Evolutionary conservation across 2,329 filamentous ascomycete species (phyloP).

Genomic region (Seiridium cupressi): DNA sequence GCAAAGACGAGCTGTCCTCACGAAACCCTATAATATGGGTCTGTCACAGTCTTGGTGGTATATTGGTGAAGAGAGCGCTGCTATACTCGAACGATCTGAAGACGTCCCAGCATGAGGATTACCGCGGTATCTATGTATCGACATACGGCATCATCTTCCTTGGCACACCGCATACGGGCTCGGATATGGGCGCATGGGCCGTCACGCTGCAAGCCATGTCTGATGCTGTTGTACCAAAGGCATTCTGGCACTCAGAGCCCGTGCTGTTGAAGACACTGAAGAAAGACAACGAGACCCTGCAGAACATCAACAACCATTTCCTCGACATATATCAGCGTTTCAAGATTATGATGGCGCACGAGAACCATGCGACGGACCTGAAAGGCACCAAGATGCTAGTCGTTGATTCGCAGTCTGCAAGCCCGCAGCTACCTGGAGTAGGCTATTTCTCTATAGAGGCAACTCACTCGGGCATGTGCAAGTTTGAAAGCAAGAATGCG

Average conservation of each 20-base stretch:
- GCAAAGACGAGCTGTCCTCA: slow-evolving; percentile 54
- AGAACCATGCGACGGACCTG: slow-evolving; percentile 69
- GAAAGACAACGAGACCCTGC: slow-evolving; percentile 69
- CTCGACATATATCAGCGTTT: slow-evolving; percentile 69
- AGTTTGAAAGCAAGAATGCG: slow-evolving; percentile 51
- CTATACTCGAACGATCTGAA: slow-evolving; percentile 64
- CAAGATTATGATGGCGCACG: slow-evolving; percentile 74
- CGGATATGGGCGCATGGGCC: slow-evolving; percentile 67
- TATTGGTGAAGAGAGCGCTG: slow-evolving; percentile 69
- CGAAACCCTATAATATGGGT: slow-evolving; percentile 73
- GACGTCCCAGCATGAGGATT: slow-evolving; percentile 58
- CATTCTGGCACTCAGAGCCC: slow-evolving; percentile 65
- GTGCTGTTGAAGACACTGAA: slow-evolving; percentile 70
- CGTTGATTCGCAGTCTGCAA: slow-evolving; percentile 68
- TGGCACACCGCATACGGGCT: slow-evolving; percentile 72
- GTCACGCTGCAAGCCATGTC: slow-evolving; percentile 67
- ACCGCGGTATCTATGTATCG: slow-evolving; percentile 68
- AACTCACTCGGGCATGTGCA: slow-evolving; percentile 38
- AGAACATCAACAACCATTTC: slow-evolving; percentile 73
- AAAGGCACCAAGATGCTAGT: slow-evolving; percentile 62
- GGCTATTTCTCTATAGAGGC: slow-evolving; percentile 64
- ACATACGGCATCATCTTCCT: slow-evolving; percentile 77
- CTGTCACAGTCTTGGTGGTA: slow-evolving; percentile 71
- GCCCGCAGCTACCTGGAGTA: slow-evolving; percentile 67
- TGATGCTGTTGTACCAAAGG: slow-evolving; percentile 61